Percentiles rank a stretch among this genome's conserved stretches.
These are phyloP conservation scores for Sphaerostilbella broomeana DNA, from an alignment of 2,329 filamentous ascomycete species.

Conservation along the genomic window DNA sequence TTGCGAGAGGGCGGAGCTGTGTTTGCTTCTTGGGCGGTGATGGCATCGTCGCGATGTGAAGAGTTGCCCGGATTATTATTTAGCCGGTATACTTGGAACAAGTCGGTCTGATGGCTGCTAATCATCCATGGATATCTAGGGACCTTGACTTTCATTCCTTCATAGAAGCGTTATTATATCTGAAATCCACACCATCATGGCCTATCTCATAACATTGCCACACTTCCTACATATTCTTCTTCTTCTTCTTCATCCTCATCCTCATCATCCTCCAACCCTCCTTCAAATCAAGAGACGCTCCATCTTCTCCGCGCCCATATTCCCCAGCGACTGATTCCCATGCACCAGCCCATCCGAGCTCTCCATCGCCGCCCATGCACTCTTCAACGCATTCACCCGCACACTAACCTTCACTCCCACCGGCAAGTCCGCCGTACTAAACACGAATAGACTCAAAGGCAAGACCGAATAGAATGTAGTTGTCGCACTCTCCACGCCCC, in stretches of 20 bases:
- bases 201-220: too few species aligned
- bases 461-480: constrained; percentile 25
- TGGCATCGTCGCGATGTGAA: too few species aligned
- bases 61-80: too few species aligned
- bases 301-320: constrained; percentile 1
- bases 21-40: too few species aligned
- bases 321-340: constrained; percentile 7
- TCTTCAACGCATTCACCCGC: constrained; percentile 21
- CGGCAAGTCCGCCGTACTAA: constrained; percentile 18
- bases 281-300: constrained; percentile 9
- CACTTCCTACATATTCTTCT: background rate
- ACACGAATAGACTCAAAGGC: constrained; percentile 20
- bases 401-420: constrained; percentile 18
- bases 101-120: too few species aligned
- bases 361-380: constrained; percentile 19
- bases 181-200: too few species aligned
- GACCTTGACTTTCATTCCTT: too few species aligned
- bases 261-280: background rate
- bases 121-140: too few species aligned
- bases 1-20: too few species aligned
- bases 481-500: constrained; percentile 27
- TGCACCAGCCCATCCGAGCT: constrained; percentile 4
- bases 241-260: constrained; percentile 1
- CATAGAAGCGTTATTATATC: too few species aligned
- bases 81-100: too few species aligned